Conservation (phyloP, 2,329 filamentous ascomycete species). For the Podosphaera xanthii region DNA sequence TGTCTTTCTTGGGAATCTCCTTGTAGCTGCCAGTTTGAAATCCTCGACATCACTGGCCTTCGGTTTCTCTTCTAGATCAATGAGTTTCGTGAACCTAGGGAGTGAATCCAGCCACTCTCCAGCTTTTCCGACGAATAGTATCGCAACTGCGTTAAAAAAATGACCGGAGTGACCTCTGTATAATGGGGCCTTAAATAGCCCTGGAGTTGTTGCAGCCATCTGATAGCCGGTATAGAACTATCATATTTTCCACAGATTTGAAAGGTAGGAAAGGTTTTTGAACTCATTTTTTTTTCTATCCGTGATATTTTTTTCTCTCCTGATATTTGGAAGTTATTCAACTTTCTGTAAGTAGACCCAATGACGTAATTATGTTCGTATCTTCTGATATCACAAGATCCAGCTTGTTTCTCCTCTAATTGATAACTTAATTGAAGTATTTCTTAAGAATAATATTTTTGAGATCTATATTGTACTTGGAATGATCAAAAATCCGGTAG, state of each 20-base stretch:
- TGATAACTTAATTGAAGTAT: too few species aligned
- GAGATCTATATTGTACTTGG: too few species aligned
- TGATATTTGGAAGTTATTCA: too few species aligned
- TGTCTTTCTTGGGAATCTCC: too few species aligned
- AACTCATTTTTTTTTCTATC: neutral
- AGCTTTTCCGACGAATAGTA: neutral
- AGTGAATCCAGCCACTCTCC: neutral
- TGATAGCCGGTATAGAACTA: neutral
- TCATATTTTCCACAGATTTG: neutral
- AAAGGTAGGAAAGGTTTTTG: neutral
- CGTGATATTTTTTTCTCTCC: too few species aligned
- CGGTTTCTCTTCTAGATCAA: neutral
- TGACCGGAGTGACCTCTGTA: neutral
- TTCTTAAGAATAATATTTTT: too few species aligned
- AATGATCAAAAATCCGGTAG: too few species aligned
- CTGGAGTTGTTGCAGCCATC: neutral
- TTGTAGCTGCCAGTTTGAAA: neutral
- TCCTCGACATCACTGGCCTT: neutral
- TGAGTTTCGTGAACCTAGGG: neutral
- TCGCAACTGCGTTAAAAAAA: neutral
- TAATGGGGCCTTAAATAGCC: neutral
- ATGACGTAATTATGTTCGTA: too few species aligned
- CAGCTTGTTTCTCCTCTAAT: too few species aligned
- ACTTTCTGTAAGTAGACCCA: too few species aligned
- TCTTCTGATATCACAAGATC: too few species aligned